phyloP scores from a whole-genome alignment of 83 land plant species.

The Diphasiastrum complanatum region DNA sequence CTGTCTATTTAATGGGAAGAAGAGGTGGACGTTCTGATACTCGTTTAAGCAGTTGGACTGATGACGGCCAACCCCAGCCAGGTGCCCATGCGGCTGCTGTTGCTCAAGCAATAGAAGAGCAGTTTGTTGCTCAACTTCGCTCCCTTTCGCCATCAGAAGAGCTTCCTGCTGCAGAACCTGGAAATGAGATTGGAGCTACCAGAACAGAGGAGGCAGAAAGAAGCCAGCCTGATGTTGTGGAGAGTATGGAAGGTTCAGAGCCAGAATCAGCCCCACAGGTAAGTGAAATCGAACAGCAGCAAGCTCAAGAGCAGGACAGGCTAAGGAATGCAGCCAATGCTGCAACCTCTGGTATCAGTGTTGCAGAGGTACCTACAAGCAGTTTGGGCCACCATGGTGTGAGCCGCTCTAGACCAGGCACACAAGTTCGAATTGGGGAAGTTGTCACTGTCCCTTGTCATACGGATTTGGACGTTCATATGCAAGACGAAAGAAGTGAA shows the following conservation, averaged over 20 bases:
- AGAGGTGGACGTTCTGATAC: conserved; percentile 75
- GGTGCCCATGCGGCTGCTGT: conserved; percentile 54
- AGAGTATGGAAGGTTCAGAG: conserved; percentile 9
- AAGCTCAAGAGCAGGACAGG: no score
- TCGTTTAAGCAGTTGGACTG: conserved; percentile 73
- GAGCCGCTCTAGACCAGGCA: no score
- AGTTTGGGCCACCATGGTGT: no score
- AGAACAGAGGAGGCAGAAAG: conserved; percentile 25
- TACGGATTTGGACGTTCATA: conserved; percentile 36
- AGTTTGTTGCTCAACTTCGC: conserved; percentile 68
- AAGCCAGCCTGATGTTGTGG: conserved; percentile 23
- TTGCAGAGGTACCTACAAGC: no score
- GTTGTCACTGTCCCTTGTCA: no score
- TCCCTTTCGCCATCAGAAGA: conserved; percentile 40
- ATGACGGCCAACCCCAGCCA: conserved; percentile 68
- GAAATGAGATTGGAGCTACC: conserved; percentile 17
- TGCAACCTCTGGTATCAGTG: no score
- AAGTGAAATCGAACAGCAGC: no score
- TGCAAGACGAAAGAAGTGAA: conserved; percentile 66
- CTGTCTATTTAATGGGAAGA: conserved; percentile 68
- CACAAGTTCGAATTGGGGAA: no score
- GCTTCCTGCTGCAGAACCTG: conserved; percentile 25
- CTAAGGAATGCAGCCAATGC: no score
- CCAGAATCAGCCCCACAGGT: neutral
- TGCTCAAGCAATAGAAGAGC: conserved; percentile 81